Evolutionary conservation across 2,329 filamentous ascomycete species (phyloP).

Genomic region (Drechslera avenae): DNA sequence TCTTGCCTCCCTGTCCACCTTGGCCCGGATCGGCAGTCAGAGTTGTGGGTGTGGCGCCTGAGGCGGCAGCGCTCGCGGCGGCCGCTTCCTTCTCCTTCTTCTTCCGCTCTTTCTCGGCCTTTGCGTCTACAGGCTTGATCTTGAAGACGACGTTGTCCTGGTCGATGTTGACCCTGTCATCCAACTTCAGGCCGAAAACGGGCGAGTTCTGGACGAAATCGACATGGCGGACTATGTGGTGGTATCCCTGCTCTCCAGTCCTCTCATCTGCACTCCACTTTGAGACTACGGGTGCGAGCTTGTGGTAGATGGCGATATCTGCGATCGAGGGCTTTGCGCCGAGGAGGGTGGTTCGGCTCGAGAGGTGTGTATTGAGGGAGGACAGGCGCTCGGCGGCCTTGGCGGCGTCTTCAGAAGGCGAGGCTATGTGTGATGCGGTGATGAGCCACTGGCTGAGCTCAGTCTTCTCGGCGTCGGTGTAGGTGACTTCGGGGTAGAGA

Average conservation of each 20-base stretch:
- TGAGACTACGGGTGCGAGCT: conserved; percentile 75
- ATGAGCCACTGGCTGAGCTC: conserved; percentile 90
- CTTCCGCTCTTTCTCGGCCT: conserved; percentile 93
- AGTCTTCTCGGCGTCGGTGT: conserved; percentile 78
- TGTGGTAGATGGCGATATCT: conserved; percentile 81
- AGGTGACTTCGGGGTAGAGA: conserved; percentile 72
- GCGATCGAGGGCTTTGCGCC: conserved; percentile 88
- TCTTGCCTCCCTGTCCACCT: conserved; percentile 49
- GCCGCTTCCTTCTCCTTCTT: conserved; percentile 88
- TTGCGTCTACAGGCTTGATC: conserved; percentile 86
- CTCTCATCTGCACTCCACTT: conserved; percentile 84
- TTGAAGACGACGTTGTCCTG: conserved; percentile 80
- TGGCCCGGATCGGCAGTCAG: conserved; percentile 42
- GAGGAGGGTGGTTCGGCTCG: conserved; percentile 85
- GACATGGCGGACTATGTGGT: conserved; percentile 87
- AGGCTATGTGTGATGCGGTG: conserved; percentile 72
- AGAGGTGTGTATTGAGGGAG: conserved; percentile 83
- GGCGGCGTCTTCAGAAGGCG: conserved; percentile 61
- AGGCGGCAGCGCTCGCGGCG: conserved; percentile 61
- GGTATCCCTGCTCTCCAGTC: conserved; percentile 85
- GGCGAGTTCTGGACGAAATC: conserved; percentile 94
- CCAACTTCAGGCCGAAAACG: conserved; percentile 70
- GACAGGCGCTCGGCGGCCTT: conserved; percentile 70
- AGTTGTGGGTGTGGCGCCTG: conserved; percentile 51
- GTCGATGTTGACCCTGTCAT: conserved; percentile 80